Conservation (phyloP, 306 rosid genomes). For the Acacia melanoxylon region DNA sequence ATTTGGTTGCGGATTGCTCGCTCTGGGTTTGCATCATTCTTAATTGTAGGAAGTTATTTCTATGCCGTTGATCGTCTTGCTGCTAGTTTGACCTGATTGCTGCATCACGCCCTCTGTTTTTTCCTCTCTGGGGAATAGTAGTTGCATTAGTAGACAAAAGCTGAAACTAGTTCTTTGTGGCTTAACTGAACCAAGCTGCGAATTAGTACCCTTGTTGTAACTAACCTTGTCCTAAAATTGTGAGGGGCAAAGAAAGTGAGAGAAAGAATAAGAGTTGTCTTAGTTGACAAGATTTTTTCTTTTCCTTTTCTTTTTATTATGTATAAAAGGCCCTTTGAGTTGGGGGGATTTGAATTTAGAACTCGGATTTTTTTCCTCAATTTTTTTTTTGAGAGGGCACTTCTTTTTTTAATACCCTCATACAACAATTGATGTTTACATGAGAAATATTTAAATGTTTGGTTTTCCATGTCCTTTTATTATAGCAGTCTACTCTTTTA, state of each 20-base stretch:
- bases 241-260: slow-evolving; percentile 1
- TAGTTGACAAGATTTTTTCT: not conserved
- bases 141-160: not conserved
- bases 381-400: not conserved
- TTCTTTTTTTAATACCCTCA: not conserved
- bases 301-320: slow-evolving; percentile 13
- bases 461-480: not conserved
- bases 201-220: not conserved
- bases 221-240: not conserved
- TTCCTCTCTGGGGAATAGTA: too few species aligned
- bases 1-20: slow-evolving; percentile 73
- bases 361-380: not conserved
- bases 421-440: not conserved
- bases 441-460: not conserved
- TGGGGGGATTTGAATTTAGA: slow-evolving; percentile 14
- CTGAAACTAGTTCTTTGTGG: not conserved
- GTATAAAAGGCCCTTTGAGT: slow-evolving; percentile 14
- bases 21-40: slow-evolving; percentile 69
- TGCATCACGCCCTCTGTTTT: not conserved
- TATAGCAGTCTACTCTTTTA: not conserved
- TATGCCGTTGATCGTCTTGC: slow-evolving; percentile 59
- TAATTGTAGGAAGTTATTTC: slow-evolving; percentile 72
- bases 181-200: not conserved
- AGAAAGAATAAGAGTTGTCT: not conserved
- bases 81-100: slow-evolving; percentile 40